A percentile compares a stretch with the other conserved stretches of the same genome.
phyloP scores from a whole-genome alignment of 495 filamentous ascomycete species.

The Neurospora sp. region DNA sequence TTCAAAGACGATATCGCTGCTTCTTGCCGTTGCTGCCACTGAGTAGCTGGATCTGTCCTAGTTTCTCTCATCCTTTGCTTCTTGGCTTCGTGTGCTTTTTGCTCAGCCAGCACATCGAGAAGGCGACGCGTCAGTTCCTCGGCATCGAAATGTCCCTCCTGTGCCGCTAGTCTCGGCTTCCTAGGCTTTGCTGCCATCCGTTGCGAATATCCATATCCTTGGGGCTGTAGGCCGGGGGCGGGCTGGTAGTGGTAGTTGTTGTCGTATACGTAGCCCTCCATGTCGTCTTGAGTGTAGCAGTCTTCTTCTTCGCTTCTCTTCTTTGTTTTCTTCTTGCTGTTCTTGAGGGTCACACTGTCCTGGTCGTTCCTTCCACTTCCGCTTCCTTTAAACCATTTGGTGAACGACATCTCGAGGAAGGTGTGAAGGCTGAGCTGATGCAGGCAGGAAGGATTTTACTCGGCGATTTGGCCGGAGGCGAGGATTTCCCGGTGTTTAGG shows the following conservation, averaged over 20 bases:
- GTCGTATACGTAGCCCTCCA: conserved; percentile 22
- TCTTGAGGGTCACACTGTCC: not conserved
- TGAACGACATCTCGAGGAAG: not conserved
- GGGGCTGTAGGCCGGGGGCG: conserved; percentile 7
- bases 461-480: not conserved
- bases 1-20: not conserved
- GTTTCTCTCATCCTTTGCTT: conserved; percentile 3
- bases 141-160: conserved; percentile 37
- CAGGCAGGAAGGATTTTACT: not conserved
- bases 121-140: conserved; percentile 40
- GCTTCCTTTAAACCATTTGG: not conserved
- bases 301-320: not conserved
- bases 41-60: not conserved
- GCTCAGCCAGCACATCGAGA: conserved; percentile 33
- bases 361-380: not conserved
- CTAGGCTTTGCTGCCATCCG: conserved; percentile 4
- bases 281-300: not conserved
- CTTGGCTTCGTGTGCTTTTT: conserved; percentile 20
- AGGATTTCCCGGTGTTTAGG: not conserved
- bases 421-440: not conserved
- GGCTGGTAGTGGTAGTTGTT: conserved; percentile 27
- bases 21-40: not conserved
- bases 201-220: conserved; percentile 13
- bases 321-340: not conserved
- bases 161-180: conserved; percentile 2